Base-by-base conservation (phyloP, 2,329 filamentous ascomycete genomes). In the Beauveria bassiana region DNA sequence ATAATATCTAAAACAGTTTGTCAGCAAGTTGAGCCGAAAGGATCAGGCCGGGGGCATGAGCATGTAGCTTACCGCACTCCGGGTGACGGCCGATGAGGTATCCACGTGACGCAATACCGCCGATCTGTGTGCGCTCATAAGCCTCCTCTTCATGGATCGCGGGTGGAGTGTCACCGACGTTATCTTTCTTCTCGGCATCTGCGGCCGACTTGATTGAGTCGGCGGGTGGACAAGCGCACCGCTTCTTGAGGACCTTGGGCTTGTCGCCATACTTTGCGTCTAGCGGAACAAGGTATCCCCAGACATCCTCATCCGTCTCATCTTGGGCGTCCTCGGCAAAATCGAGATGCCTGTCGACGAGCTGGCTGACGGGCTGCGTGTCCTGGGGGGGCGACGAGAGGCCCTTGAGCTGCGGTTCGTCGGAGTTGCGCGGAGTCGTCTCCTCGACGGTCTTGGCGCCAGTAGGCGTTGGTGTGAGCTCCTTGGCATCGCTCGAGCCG, bases 71-170 rank as follows among this genome's bases (percentile, higher is more conserved):
- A 93, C 90, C 91, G 74, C 95, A 98, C 75, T 99, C 95, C 2
- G 89, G 88, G 77, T 99, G 95, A 66, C 95, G 85, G 43, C 95
- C 95, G 65, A 99, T 89, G 60, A 99, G 77, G 72, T 96, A 99
- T 34, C 95, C 95, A 46, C 90, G 88, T 0, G 91, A 87, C 16
- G 88, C 81, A 22, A 85, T 77, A 7, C 82, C 84, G 65, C 81
- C 80, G 57, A 77, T 73, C 72, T 90, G 87, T 61, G 82, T 84
- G 42, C 81, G 71, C 67, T 90, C 85, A 68, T 86, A 89, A 38
- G 80, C 74, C 59, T 84, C 77, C 71, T 87, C 78, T 63, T 85
- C 85, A 60, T 81, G 76, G 20, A 79, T 68, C 31, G 77, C 75
- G 47, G 79, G 78, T 52, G 77, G 76, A 65, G 82, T 79, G 59